Evolutionary conservation across 768 basidiomycete genomes (phyloP), one percentile per base, ranked within the genome.

Genomic region (Termitomyces titanicus): DNA sequence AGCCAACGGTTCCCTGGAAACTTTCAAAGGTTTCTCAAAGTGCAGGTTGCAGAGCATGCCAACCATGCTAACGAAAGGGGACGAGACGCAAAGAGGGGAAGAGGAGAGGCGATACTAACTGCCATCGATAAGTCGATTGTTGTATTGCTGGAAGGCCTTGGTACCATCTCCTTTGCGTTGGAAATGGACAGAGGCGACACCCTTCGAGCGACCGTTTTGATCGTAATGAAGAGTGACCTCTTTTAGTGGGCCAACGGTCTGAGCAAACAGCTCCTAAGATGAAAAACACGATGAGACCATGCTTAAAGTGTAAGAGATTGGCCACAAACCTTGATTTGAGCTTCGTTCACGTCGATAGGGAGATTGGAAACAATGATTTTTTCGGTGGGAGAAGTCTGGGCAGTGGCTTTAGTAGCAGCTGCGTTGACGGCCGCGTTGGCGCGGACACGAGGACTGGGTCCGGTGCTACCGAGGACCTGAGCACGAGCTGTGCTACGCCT

Each of bases 101-200:
- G 69, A 72, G 70, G 72, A 74, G 74, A 78, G 79, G 76, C 77
- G 84, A 81, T 90, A 98, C 97, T 94, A 90, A 99, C 97, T 97
- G 79, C 94, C 94, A 88, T 99, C 97, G 85, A 99, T 95, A 77
- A 98, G 89, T 70, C 97, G 89, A 77, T 92, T 92, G 83, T 99
- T 93, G 80, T 98, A 99, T 61, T 92, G 84, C 64, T 89, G 81
- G 72, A 86, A 94, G 3, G 97, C 97, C 80, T 88, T 92, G 69
- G 85, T 85, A 55, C 88, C 97, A 66, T 95, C 93, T 55, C 94
- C 95, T 66, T 86, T 88, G 65, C 81, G 83, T 64, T 79, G 77
- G 80, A 98, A 98, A 63, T 84, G 78, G 55, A 99, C 88, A 13
- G 88, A 82, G 34, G 96, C 96, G 57, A 87, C 79, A 55, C 97